A percentile compares a stretch with the other conserved stretches of the same genome.
These are phyloP conservation scores for Fragilaria crotonensis DNA, from an alignment of 108 stramenopile species.

Conservation along the genomic window DNA sequence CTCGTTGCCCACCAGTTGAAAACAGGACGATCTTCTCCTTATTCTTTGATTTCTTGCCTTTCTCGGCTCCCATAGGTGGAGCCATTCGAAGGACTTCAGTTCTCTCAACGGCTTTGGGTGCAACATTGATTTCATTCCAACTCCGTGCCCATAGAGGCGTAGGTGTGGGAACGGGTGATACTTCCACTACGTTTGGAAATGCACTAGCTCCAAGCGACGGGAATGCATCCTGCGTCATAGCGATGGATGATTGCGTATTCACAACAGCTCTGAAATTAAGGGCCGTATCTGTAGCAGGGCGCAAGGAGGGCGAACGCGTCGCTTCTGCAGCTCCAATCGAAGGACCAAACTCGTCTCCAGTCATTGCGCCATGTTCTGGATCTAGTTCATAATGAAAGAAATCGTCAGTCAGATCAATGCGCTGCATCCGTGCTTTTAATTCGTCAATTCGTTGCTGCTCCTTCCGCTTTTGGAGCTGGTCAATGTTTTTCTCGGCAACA, in stretches of 20 bases:
- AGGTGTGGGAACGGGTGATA: background rate
- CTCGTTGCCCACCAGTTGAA: constrained; percentile 30
- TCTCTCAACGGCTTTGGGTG: constrained; percentile 11
- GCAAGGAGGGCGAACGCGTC: background rate
- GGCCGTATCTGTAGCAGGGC: background rate
- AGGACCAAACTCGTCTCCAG: constrained; percentile 8
- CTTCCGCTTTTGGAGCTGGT: constrained; percentile 27
- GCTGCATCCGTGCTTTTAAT: constrained; percentile 33
- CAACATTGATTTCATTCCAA: background rate
- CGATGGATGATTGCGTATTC: background rate
- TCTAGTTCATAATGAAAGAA: constrained; percentile 37
- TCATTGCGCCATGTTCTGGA: background rate
- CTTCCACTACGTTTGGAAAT: background rate
- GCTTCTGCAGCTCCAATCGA: background rate
- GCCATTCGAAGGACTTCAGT: background rate
- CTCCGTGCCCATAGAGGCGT: background rate
- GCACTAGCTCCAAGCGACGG: constrained; percentile 7
- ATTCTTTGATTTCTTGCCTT: constrained; percentile 7
- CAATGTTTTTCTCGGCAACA: constrained; percentile 49
- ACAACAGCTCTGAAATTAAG: constrained; percentile 2
- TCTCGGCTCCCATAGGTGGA: background rate
- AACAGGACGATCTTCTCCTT: constrained; percentile 26
- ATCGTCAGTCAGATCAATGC: constrained; percentile 54
- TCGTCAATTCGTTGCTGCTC: constrained; percentile 39
- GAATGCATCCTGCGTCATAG: constrained; percentile 3